Conservation (phyloP, 768 basidiomycete genomes). For the Leccinum barrowsii region DNA sequence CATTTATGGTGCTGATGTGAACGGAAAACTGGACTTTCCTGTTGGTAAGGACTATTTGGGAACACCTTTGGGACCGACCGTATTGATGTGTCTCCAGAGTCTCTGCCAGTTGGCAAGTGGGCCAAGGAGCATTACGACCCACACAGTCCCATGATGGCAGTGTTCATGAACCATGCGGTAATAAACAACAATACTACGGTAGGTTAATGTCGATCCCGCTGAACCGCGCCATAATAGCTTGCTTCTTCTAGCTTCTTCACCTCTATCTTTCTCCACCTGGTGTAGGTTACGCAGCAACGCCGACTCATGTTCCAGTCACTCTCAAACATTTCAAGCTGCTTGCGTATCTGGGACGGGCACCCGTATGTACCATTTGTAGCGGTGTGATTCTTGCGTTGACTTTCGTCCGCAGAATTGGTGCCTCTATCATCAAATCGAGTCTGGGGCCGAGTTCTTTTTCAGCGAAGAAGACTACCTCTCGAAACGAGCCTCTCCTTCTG, state of each 20-base stretch:
- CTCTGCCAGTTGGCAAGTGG: slow-evolving; percentile 58
- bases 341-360: slow-evolving; percentile 58
- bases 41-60: slow-evolving; percentile 37
- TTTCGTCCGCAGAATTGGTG: slow-evolving; percentile 40
- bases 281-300: slow-evolving; percentile 15
- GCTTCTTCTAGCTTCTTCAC: slow-evolving; percentile 43
- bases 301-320: slow-evolving; percentile 59
- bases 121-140: slow-evolving; percentile 53
- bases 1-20: slow-evolving; percentile 35
- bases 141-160: slow-evolving; percentile 54
- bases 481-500: slow-evolving; percentile 23
- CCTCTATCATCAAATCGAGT: slow-evolving; percentile 59
- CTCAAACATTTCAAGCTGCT: slow-evolving; percentile 75
- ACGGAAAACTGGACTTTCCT: slow-evolving; percentile 56
- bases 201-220: slow-evolving; percentile 1
- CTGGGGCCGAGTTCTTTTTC: slow-evolving; percentile 64
- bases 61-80: background rate
- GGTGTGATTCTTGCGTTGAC: background rate
- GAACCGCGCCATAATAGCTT: background rate
- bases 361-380: slow-evolving; percentile 40
- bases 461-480: slow-evolving; percentile 67
- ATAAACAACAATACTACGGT: slow-evolving; percentile 55
- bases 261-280: slow-evolving; percentile 37
- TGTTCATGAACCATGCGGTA: slow-evolving; percentile 71
- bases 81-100: slow-evolving; percentile 39